Evolutionary conservation across 305 asterid species (phyloP).

Genomic region (Solanum chacoense): DNA sequence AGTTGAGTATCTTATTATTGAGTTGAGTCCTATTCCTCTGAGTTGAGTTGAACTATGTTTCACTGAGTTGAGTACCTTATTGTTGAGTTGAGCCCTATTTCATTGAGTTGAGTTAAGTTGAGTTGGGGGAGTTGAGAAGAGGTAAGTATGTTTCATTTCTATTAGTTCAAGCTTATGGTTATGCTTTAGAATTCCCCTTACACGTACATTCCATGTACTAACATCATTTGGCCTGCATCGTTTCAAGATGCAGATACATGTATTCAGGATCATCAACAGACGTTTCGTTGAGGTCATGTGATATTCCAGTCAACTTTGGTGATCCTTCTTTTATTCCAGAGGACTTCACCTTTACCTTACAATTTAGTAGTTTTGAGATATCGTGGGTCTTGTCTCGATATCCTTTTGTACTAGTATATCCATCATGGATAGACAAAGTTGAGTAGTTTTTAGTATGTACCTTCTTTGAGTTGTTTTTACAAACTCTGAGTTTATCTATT

Average conservation of each 20-base stretch:
- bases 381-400: not conserved
- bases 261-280: not conserved
- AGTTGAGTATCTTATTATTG: not conserved
- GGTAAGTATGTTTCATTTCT: not conserved
- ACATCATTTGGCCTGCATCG: too few relatives aligned
- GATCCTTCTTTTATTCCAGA: not conserved
- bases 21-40: not conserved
- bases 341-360: not conserved
- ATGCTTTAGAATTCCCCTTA: not conserved
- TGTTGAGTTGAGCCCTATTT: not conserved
- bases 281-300: not conserved
- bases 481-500: not conserved
- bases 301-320: not conserved
- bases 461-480: not conserved
- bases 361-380: not conserved
- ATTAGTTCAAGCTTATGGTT: not conserved
- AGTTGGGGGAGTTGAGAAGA: not conserved
- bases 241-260: not conserved
- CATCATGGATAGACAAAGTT: not conserved
- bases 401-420: not conserved
- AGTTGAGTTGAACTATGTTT: too few relatives aligned
- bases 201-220: not conserved
- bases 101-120: too few relatives aligned
- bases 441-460: not conserved
- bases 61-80: too few relatives aligned